phyloP scores from a whole-genome alignment of 148 eudicot species.

The Cornus florida region DNA sequence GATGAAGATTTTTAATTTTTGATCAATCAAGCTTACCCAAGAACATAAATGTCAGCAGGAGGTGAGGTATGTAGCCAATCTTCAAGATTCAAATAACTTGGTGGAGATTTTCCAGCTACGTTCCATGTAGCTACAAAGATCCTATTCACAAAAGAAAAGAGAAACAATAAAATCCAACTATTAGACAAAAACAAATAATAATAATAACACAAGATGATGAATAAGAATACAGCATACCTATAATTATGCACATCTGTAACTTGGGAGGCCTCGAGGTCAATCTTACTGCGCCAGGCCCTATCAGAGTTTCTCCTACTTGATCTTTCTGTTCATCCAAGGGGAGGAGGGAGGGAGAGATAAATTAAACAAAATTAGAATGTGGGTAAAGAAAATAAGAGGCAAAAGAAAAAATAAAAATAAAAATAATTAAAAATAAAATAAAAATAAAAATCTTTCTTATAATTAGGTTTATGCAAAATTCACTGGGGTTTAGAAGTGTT shows the following conservation, averaged over 20 bases:
- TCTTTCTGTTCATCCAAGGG: constrained; percentile 45
- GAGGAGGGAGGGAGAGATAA: constrained; percentile 4
- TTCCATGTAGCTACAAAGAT: constrained; percentile 97
- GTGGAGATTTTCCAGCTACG: constrained; percentile 98
- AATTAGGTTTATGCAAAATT: background rate
- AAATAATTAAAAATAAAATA: too few relatives aligned
- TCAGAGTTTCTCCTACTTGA: constrained; percentile 49
- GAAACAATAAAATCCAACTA: background rate
- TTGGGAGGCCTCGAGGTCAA: constrained; percentile 62
- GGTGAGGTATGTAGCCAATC: constrained; percentile 98
- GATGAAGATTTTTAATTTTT: background rate
- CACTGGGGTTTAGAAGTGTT: constrained; percentile 13
- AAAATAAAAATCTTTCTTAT: too few relatives aligned
- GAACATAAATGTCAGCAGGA: constrained; percentile 95
- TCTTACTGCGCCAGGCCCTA: constrained; percentile 50
- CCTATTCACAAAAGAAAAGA: constrained; percentile 32
- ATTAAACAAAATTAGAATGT: constrained; percentile 3
- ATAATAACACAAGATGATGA: background rate
- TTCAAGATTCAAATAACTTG: constrained; percentile 79
- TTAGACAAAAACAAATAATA: background rate
- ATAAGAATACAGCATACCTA: constrained; percentile 36
- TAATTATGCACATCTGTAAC: constrained; percentile 74
- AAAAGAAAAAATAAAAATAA: background rate
- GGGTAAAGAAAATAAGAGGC: constrained; percentile 1
- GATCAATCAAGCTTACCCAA: constrained; percentile 56